Conservation (phyloP, 371 early-diverging fungal genomes). For the Choanephora cucurbitarum region DNA sequence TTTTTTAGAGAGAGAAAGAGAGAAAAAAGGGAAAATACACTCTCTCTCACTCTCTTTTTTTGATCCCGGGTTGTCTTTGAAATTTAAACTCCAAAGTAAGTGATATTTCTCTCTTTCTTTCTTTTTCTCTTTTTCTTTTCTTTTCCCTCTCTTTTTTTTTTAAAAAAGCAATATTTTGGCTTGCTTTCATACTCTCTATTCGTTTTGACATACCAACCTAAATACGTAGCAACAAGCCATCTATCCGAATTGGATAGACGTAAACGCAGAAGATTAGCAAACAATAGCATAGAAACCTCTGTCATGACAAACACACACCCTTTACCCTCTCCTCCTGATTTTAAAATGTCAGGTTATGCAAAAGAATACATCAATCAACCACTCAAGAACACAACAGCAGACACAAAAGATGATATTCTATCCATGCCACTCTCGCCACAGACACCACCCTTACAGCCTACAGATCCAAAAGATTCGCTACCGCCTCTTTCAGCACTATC, state of each 20-base stretch:
- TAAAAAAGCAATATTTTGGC: background rate
- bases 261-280: conserved; percentile 24
- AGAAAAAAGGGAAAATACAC: no score
- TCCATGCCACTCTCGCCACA: background rate
- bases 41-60: background rate
- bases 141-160: conserved; percentile 8
- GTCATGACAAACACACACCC: conserved; percentile 2
- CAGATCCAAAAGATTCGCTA: background rate
- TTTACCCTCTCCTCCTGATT: conserved; percentile 1
- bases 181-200: background rate
- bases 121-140: conserved; percentile 5
- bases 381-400: background rate
- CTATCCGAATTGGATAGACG: conserved; percentile 24
- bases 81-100: background rate
- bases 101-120: background rate
- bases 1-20: background rate
- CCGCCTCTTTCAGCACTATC: background rate
- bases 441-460: background rate
- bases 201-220: conserved; percentile 28
- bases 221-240: conserved; percentile 13
- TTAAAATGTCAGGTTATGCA: background rate
- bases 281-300: background rate
- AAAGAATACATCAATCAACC: background rate
- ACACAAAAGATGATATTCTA: background rate
- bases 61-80: conserved; percentile 2